A percentile compares a stretch with the other conserved stretches of the same genome.
Conservation (phyloP, 2,329 filamentous ascomycete genomes). For the Scedosporium apiospermum region DNA sequence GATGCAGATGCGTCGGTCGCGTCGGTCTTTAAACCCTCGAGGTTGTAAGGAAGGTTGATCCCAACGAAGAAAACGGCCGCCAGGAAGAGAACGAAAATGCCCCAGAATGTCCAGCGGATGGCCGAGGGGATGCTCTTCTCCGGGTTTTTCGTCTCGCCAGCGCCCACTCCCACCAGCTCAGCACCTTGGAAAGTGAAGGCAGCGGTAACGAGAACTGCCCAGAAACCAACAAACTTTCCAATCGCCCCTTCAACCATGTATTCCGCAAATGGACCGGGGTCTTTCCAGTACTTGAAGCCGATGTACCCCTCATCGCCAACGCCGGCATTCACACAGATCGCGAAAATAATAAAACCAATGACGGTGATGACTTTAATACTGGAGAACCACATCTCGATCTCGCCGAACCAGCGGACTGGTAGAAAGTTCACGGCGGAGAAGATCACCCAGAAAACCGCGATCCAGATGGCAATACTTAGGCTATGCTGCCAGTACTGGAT, state of each 20-base stretch:
- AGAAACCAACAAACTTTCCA: constrained; percentile 60
- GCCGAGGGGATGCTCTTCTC: constrained; percentile 62
- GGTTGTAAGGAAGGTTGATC: constrained; percentile 57
- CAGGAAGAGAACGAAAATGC: constrained; percentile 61
- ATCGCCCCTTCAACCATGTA: constrained; percentile 43
- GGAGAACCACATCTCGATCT: constrained; percentile 72
- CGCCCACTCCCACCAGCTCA: constrained; percentile 69
- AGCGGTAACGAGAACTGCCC: constrained; percentile 58
- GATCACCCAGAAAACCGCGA: constrained; percentile 62
- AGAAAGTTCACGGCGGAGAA: constrained; percentile 63
- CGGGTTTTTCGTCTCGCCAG: constrained; percentile 66
- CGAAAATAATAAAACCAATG: constrained; percentile 66
- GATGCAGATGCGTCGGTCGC: constrained; percentile 53
- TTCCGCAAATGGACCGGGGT: constrained; percentile 58
- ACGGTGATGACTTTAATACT: constrained; percentile 70
- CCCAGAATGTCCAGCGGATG: constrained; percentile 66
- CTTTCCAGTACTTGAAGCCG: constrained; percentile 62
- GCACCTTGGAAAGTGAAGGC: constrained; percentile 65
- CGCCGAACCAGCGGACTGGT: constrained; percentile 63
- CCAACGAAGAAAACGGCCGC: constrained; percentile 61
- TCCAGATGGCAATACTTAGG: constrained; percentile 61
- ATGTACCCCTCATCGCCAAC: constrained; percentile 60
- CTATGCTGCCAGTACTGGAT: constrained; percentile 63
- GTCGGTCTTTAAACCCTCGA: constrained; percentile 39
- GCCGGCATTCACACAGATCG: constrained; percentile 65